These are phyloP conservation scores for Trypanosoma platydactyli DNA, from an alignment of 208 protist species.

Conservation along the genomic window DNA sequence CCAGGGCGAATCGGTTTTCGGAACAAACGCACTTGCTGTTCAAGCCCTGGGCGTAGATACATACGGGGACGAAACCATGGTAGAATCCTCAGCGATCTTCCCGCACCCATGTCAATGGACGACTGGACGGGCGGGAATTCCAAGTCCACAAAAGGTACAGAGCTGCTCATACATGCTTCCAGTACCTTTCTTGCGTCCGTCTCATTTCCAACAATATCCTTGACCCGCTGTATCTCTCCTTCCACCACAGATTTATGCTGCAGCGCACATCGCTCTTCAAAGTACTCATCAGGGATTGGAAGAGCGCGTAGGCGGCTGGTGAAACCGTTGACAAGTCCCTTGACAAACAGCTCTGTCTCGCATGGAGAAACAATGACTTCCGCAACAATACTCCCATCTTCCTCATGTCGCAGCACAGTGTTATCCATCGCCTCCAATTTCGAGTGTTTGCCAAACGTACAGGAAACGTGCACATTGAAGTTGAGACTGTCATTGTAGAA, in stretches of 20 bases:
- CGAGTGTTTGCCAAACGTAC: constrained; percentile 74
- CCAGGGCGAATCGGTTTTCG: constrained; percentile 62
- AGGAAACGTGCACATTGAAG: constrained; percentile 75
- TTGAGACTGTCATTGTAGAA: constrained; percentile 88
- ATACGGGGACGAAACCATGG: constrained; percentile 73
- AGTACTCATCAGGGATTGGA: constrained; percentile 74
- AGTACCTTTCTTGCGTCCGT: constrained; percentile 49
- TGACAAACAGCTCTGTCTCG: constrained; percentile 81
- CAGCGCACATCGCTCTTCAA: constrained; percentile 33
- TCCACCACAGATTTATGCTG: constrained; percentile 44
- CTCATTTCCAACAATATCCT: constrained; percentile 41
- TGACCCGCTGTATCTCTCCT: constrained; percentile 58
- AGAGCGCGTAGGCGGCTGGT: constrained; percentile 67
- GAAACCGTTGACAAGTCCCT: constrained; percentile 85
- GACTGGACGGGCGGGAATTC: constrained; percentile 67
- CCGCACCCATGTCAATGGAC: constrained; percentile 44
- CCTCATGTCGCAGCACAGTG: constrained; percentile 40
- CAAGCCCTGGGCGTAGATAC: constrained; percentile 41
- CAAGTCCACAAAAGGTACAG: constrained; percentile 76
- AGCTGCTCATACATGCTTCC: constrained; percentile 47
- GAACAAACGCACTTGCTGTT: constrained; percentile 80
- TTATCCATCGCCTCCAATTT: constrained; percentile 78
- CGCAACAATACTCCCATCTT: constrained; percentile 53
- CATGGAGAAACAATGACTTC: constrained; percentile 70
- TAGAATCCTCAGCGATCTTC: constrained; percentile 46